These are phyloP conservation scores for Sporothrix variecibatus DNA, from an alignment of 2,329 filamentous ascomycete species.

Conservation along the genomic window DNA sequence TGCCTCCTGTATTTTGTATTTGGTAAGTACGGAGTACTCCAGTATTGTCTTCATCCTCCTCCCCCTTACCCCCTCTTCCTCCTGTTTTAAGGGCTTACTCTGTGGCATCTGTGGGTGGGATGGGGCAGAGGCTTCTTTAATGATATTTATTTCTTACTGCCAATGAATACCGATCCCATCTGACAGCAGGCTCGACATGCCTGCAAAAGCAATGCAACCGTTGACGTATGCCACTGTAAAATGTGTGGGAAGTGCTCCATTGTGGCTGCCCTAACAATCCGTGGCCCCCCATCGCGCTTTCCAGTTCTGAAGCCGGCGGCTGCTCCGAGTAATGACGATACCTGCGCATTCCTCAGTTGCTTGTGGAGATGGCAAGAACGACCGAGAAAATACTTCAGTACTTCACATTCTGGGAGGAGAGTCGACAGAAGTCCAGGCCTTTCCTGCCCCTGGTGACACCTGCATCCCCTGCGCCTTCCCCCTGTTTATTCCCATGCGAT, in stretches of 20 bases:
- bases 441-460: neutral
- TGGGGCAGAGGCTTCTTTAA: neutral
- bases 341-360: neutral
- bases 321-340: neutral
- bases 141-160: neutral
- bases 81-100: neutral
- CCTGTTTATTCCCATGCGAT: slow-evolving; percentile 2
- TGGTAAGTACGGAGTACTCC: neutral
- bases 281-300: neutral
- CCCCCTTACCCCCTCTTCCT: neutral
- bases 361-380: slow-evolving; percentile 5
- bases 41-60: neutral
- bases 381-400: neutral
- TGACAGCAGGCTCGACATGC: neutral
- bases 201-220: neutral
- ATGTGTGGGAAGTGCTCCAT: neutral
- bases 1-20: neutral
- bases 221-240: neutral
- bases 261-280: neutral
- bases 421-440: slow-evolving; percentile 1
- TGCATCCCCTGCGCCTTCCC: neutral
- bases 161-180: slow-evolving; percentile 9
- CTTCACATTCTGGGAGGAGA: neutral
- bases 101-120: too few species aligned
- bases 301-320: neutral